These are phyloP conservation scores for Daldinia eschscholtzii DNA, from an alignment of 2,329 filamentous ascomycete genomes.

Conservation along the genomic window DNA sequence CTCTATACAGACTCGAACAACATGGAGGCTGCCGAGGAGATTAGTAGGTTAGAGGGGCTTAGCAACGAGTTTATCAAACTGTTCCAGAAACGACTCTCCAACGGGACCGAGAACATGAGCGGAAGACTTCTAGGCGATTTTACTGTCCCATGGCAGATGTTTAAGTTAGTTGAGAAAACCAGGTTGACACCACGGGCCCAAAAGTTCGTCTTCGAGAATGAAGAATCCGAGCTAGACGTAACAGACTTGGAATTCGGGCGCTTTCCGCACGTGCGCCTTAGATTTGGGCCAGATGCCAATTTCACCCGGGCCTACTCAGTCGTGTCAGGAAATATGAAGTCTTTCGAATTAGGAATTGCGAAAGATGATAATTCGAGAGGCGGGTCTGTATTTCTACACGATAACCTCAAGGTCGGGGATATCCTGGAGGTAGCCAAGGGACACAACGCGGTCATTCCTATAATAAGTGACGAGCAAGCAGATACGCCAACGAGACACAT, in stretches of 20 bases:
- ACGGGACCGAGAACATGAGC: slow-evolving; percentile 55
- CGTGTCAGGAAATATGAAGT: slow-evolving; percentile 62
- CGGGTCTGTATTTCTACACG: slow-evolving; percentile 70
- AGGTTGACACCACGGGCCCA: slow-evolving; percentile 63
- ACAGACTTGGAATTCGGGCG: slow-evolving; percentile 52
- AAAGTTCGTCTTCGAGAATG: slow-evolving; percentile 64
- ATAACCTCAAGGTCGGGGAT: slow-evolving; percentile 63
- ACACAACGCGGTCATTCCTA: slow-evolving; percentile 30
- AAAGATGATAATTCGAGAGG: slow-evolving; percentile 68
- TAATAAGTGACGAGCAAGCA: slow-evolving; percentile 21
- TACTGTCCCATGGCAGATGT: slow-evolving; percentile 59
- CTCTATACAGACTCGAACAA: slow-evolving; percentile 67
- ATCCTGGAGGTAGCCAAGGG: slow-evolving; percentile 59
- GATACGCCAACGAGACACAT: slow-evolving; percentile 44
- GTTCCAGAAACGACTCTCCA: slow-evolving; percentile 65
- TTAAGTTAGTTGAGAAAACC: slow-evolving; percentile 62
- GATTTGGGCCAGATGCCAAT: slow-evolving; percentile 66
- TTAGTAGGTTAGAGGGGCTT: slow-evolving; percentile 64
- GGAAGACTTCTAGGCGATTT: slow-evolving; percentile 45
- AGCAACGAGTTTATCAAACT: slow-evolving; percentile 60
- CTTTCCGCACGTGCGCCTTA: slow-evolving; percentile 69
- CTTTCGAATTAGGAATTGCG: slow-evolving; percentile 71
- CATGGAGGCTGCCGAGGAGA: slow-evolving; percentile 61
- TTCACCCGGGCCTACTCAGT: slow-evolving; percentile 69
- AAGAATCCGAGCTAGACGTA: slow-evolving; percentile 52